These are phyloP conservation scores for Teratosphaeria destructans DNA, from an alignment of 2,329 filamentous ascomycete species.

Conservation along the genomic window DNA sequence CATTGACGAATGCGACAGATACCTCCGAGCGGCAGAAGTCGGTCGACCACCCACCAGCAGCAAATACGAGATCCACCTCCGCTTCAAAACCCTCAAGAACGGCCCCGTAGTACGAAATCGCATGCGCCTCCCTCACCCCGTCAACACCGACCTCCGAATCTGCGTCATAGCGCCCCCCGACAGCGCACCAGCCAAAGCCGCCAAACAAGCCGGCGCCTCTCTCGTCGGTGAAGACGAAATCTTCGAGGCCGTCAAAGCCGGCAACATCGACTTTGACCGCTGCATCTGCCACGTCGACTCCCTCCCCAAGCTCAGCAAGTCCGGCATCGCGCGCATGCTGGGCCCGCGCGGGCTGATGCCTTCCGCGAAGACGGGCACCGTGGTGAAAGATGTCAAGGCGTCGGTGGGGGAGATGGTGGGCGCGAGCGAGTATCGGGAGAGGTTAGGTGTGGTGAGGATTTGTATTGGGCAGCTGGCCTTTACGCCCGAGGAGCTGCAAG, in stretches of 20 bases:
- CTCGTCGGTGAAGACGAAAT: conserved; percentile 78
- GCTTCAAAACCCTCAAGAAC: conserved; percentile 72
- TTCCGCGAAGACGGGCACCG: conserved; percentile 73
- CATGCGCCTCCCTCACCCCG: conserved; percentile 76
- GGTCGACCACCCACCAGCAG: conserved; percentile 60
- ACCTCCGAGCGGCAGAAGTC: conserved; percentile 86
- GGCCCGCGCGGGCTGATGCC: conserved; percentile 92
- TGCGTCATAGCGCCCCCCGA: conserved; percentile 84
- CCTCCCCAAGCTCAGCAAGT: conserved; percentile 68
- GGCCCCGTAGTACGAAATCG: conserved; percentile 80
- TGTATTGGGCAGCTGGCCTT: conserved; percentile 86
- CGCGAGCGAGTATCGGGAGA: conserved; percentile 77
- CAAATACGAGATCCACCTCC: conserved; percentile 86
- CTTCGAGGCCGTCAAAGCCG: conserved; percentile 64
- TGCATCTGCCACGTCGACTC: conserved; percentile 77
- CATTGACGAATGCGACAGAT: conserved; percentile 43
- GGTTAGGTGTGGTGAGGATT: conserved; percentile 72
- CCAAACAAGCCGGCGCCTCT: conserved; percentile 65
- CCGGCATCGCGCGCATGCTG: conserved; percentile 66
- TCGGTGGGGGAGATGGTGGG: conserved; percentile 74
- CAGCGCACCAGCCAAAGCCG: conserved; percentile 62
- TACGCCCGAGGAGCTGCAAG: conserved; percentile 73
- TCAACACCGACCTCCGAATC: conserved; percentile 79
- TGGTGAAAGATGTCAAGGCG: conserved; percentile 68
- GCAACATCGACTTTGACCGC: conserved; percentile 76